phyloP scores from a whole-genome alignment of 352 stramenopile species.

The Phytopythium cucurbitacearum region DNA sequence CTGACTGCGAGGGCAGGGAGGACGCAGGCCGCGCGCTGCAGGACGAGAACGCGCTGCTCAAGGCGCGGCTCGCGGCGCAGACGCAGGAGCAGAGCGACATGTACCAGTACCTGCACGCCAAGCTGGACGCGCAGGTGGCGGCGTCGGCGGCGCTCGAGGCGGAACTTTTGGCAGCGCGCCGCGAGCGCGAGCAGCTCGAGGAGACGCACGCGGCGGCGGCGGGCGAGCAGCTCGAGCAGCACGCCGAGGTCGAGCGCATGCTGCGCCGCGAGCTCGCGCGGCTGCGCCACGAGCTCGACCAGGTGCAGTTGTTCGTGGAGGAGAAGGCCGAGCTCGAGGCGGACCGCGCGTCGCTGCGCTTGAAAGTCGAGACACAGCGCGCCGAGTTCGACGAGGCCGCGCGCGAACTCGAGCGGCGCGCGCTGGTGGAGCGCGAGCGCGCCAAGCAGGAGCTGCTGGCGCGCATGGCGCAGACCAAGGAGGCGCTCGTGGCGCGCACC shows the following conservation, averaged over 20 bases:
- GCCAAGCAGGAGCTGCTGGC: constrained; percentile 69
- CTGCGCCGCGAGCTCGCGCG: not conserved
- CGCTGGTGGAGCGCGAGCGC: constrained; percentile 57
- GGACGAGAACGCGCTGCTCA: constrained; percentile 45
- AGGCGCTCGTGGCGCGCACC: constrained; percentile 47
- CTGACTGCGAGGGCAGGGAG: constrained; percentile 12
- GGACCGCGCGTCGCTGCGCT: constrained; percentile 27
- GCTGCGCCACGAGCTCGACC: constrained; percentile 32
- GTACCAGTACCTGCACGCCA: constrained; percentile 85
- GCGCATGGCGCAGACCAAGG: constrained; percentile 43
- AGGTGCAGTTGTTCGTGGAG: constrained; percentile 48
- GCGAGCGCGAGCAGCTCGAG: constrained; percentile 5
- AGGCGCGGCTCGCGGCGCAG: constrained; percentile 30
- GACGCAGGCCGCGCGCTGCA: constrained; percentile 28
- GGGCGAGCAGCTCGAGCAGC: constrained; percentile 11
- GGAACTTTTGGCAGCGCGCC: constrained; percentile 12
- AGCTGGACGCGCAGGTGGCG: constrained; percentile 74
- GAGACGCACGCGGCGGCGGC: constrained; percentile 2
- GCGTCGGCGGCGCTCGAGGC: constrained; percentile 57
- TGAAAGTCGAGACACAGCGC: constrained; percentile 23
- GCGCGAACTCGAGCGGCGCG: constrained; percentile 51
- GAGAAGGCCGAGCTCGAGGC: constrained; percentile 48
- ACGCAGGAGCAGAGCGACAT: constrained; percentile 73
- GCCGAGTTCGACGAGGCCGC: constrained; percentile 25
- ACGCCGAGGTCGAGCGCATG: constrained; percentile 13